phyloP scores from a whole-genome alignment of 2,329 filamentous ascomycete genomes.

The Nigrospora oryzae region DNA sequence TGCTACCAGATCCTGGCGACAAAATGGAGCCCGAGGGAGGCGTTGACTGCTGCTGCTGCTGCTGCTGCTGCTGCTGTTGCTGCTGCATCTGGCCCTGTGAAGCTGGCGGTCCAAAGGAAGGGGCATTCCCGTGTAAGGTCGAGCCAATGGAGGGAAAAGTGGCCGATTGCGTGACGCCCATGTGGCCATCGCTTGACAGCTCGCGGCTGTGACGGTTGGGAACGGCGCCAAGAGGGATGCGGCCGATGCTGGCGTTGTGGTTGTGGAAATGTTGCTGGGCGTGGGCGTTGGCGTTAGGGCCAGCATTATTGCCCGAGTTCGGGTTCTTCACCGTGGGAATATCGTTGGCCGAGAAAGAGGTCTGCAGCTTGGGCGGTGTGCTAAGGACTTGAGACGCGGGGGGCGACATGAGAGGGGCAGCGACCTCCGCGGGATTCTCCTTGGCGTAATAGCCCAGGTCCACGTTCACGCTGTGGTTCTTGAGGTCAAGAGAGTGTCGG shows the following conservation, averaged over 20 bases:
- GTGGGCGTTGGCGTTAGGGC: constrained; percentile 45
- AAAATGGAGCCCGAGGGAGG: constrained; percentile 11
- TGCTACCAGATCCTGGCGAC: constrained; percentile 7
- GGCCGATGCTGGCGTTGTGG: constrained; percentile 75
- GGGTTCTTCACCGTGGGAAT: constrained; percentile 72
- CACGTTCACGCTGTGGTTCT: constrained; percentile 16
- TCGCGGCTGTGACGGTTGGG: constrained; percentile 67
- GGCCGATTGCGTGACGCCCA: constrained; percentile 27
- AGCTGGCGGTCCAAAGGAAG: constrained; percentile 65
- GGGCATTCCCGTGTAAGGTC: constrained; percentile 69
- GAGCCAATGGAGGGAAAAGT: constrained; percentile 58
- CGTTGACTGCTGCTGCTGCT: constrained; percentile 4
- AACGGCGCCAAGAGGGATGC: constrained; percentile 61
- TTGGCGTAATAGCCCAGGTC: constrained; percentile 37
- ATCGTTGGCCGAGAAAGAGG: constrained; percentile 86
- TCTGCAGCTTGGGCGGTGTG: constrained; percentile 67
- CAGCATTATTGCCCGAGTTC: constrained; percentile 37
- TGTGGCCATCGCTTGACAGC: constrained; percentile 42
- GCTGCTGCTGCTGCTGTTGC: not conserved
- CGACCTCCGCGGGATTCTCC: constrained; percentile 31
- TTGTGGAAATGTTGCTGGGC: constrained; percentile 61
- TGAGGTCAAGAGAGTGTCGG: constrained; percentile 51
- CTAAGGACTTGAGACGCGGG: constrained; percentile 44
- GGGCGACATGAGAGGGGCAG: constrained; percentile 32
- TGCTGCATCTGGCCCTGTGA: constrained; percentile 17